phyloP scores from a whole-genome alignment of 2,329 filamentous ascomycete genomes.

The Xylariaceae sp. region DNA sequence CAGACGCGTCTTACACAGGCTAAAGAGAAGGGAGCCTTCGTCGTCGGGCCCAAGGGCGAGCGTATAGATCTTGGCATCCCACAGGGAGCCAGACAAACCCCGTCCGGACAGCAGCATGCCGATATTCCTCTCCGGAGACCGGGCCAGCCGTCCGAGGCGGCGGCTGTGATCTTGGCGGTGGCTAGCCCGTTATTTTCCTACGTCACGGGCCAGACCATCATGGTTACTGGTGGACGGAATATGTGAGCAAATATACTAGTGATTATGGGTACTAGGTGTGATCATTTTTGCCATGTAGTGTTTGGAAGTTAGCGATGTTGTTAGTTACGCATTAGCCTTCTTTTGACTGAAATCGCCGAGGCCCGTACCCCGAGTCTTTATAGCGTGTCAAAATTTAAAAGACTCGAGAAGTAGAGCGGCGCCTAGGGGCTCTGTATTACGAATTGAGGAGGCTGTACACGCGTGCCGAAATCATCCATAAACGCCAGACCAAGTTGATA shows the following conservation, averaged over 20 bases:
- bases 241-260: slow-evolving; percentile 37
- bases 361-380: neutral
- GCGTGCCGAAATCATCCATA: slow-evolving; percentile 20
- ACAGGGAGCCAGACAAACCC: slow-evolving; percentile 46
- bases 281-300: neutral
- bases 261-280: neutral
- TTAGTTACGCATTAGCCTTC: neutral
- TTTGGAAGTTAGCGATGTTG: neutral
- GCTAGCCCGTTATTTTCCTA: slow-evolving; percentile 79
- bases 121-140: slow-evolving; percentile 77
- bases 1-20: slow-evolving; percentile 73
- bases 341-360: neutral
- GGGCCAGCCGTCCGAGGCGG: slow-evolving; percentile 74
- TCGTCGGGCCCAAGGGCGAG: slow-evolving; percentile 68
- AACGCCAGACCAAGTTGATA: slow-evolving; percentile 21
- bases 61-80: slow-evolving; percentile 73
- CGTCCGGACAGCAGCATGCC: slow-evolving; percentile 41
- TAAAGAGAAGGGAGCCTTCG: slow-evolving; percentile 78
- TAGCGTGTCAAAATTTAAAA: neutral
- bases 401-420: slow-evolving; percentile 4
- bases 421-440: slow-evolving; percentile 18
- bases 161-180: slow-evolving; percentile 68
- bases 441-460: slow-evolving; percentile 21
- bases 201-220: slow-evolving; percentile 80
- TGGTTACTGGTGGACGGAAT: slow-evolving; percentile 71